These are phyloP conservation scores for Linum usitatissimum DNA, from an alignment of 345 rosid species.

Conservation along the genomic window DNA sequence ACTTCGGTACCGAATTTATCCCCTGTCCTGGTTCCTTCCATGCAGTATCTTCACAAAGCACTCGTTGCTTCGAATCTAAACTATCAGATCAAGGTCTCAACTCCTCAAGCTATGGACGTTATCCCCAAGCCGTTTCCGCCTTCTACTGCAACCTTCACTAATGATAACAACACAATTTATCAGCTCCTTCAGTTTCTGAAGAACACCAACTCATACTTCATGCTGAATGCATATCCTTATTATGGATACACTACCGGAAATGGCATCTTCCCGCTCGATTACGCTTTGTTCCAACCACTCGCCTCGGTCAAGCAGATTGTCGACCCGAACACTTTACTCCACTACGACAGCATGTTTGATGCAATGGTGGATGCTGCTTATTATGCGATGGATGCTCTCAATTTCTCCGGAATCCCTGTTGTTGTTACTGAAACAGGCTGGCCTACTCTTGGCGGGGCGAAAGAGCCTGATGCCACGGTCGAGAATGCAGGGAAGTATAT, in stretches of 20 bases:
- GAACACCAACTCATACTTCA: constrained; percentile 75
- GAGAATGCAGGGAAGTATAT: constrained; percentile 71
- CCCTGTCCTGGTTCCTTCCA: constrained; percentile 57
- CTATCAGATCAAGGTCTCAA: constrained; percentile 65
- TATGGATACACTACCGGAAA: constrained; percentile 73
- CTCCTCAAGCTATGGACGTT: constrained; percentile 70
- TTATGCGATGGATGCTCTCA: constrained; percentile 65
- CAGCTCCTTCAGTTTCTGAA: constrained; percentile 86
- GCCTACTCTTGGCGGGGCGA: constrained; percentile 81
- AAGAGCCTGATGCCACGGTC: constrained; percentile 64
- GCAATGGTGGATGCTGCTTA: constrained; percentile 97
- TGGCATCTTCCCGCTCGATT: constrained; percentile 87
- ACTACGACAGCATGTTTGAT: constrained; percentile 90
- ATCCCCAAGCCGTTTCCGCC: constrained; percentile 93
- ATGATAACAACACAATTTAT: constrained; percentile 60
- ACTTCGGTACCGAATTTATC: constrained; percentile 66
- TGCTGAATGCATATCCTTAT: constrained; percentile 94
- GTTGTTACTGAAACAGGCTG: constrained; percentile 91
- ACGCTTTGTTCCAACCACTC: constrained; percentile 65
- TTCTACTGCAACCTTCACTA: constrained; percentile 68
- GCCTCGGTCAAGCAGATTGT: constrained; percentile 83
- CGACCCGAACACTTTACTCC: constrained; percentile 90
- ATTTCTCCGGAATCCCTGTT: constrained; percentile 60
- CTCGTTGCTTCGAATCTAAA: constrained; percentile 79
- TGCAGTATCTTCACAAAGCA: constrained; percentile 80